A percentile compares a stretch with the other conserved stretches of the same genome.
Evolutionary conservation across 2,329 filamentous ascomycete species (phyloP).

Genomic region (Volutella citrinella): DNA sequence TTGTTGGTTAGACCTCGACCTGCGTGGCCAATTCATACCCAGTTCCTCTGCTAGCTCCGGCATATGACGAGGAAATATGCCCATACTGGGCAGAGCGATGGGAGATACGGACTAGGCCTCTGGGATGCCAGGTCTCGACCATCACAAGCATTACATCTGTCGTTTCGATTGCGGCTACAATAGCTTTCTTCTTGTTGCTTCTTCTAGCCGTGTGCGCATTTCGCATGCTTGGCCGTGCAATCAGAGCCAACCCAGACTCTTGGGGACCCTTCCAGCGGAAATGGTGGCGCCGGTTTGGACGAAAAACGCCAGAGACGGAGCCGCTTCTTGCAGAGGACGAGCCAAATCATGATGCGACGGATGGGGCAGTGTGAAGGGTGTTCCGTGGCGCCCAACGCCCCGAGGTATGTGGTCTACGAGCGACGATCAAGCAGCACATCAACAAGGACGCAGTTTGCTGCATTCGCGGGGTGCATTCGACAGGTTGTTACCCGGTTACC

Average conservation of each 20-base stretch:
- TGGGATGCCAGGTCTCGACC: constrained; percentile 35
- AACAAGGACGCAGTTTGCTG: too few species aligned
- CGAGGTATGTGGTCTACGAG: too few species aligned
- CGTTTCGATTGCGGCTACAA: constrained; percentile 26
- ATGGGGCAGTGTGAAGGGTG: constrained; percentile 5
- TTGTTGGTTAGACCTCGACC: constrained; percentile 42
- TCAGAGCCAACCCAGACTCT: constrained; percentile 19
- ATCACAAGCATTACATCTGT: constrained; percentile 30
- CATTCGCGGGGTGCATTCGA: too few species aligned
- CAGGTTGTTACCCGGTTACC: too few species aligned
- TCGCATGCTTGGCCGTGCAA: constrained; percentile 19
- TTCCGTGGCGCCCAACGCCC: too few species aligned
- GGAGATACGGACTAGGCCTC: constrained; percentile 34
- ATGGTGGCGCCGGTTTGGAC: constrained; percentile 11
- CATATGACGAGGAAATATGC: constrained; percentile 48
- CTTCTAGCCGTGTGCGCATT: constrained; percentile 18
- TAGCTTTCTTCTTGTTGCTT: constrained; percentile 23
- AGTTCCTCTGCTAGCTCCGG: constrained; percentile 48
- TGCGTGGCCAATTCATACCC: constrained; percentile 50
- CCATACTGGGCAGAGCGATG: constrained; percentile 45
- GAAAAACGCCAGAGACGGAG: constrained; percentile 26
- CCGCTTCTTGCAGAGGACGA: constrained; percentile 24
- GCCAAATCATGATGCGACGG: constrained; percentile 2
- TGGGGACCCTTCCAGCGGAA: constrained; percentile 9
- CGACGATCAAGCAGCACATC: too few species aligned